phyloP scores from a whole-genome alignment of 805 yeast genomes.

The Nakazawaea ambrosiae region DNA sequence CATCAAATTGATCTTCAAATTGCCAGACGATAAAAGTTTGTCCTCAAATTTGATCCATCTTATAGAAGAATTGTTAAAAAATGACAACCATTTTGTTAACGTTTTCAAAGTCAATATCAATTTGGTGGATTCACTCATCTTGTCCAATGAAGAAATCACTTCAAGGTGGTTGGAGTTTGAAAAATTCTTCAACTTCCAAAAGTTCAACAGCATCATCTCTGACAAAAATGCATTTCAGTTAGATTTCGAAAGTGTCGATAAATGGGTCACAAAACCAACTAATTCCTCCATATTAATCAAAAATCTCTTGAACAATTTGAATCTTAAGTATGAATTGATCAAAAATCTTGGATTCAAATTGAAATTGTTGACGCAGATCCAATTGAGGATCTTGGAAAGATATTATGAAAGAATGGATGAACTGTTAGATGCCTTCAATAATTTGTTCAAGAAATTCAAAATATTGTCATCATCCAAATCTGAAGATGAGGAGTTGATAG shows the following conservation, averaged over 20 bases:
- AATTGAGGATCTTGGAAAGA: slow-evolving; percentile 45
- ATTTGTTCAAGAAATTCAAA: slow-evolving; percentile 25
- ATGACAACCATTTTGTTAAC: slow-evolving; percentile 43
- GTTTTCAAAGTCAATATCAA: slow-evolving; percentile 29
- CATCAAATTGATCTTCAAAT: slow-evolving; percentile 16
- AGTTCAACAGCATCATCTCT: slow-evolving; percentile 46
- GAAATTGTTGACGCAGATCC: slow-evolving; percentile 51
- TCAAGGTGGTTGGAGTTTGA: slow-evolving; percentile 50
- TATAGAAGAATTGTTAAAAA: slow-evolving; percentile 48
- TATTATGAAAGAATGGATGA: slow-evolving; percentile 38
- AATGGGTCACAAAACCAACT: slow-evolving; percentile 48
- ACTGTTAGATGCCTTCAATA: slow-evolving; percentile 36
- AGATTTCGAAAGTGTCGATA: slow-evolving; percentile 46
- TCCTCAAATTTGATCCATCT: slow-evolving; percentile 39
- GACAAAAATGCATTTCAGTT: slow-evolving; percentile 45
- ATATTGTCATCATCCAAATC: slow-evolving; percentile 25
- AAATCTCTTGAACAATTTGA: slow-evolving; percentile 50
- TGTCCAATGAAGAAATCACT: slow-evolving; percentile 23
- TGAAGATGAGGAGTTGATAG: slow-evolving; percentile 22
- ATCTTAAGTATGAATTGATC: slow-evolving; percentile 46
- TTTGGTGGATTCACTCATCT: slow-evolving; percentile 22
- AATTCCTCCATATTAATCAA: slow-evolving; percentile 51
- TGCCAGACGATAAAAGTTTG: slow-evolving; percentile 31
- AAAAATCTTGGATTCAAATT: slow-evolving; percentile 44
- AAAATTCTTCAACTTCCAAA: slow-evolving; percentile 37